Base-by-base conservation (phyloP, 331 rosid species). In the Spiraea crenata region DNA sequence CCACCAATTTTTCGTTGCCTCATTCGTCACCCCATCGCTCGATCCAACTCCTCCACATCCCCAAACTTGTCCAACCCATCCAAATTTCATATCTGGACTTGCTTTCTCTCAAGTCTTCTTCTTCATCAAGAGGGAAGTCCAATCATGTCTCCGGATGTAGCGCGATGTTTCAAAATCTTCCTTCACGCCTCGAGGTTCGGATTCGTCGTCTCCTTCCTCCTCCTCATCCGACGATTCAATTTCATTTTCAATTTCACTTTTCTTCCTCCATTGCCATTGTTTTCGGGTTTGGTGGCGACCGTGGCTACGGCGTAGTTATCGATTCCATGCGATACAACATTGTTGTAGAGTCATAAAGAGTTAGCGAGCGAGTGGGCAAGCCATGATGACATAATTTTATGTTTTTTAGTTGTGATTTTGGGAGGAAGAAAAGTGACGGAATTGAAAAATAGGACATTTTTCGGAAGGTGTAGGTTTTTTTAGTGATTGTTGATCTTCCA, bases 121-220 rank as follows among this genome's bases (percentile, higher is more conserved):
- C 99, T 72, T 95, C 99, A 5, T 89, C 96, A 42, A 87, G 76
- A 49, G 99, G 97, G 70, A 91, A 95, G 82, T 93, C 99, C 84
- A 93, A 81, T 97, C 99, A 93, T 44, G 97, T 93, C 80, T 93
- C 99, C 12, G 99, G 99, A 85, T 93, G 97, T 97, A 91, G 91
- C 15, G 95, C 92, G 56, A 93, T 93, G 59, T 85, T 85, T 52
- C 84, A 70, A 10, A 84, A 73, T 93, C 97, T 63, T 91, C 97
- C 63, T 78, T 89, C 57, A 91, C 97, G 40, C 99, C 93, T 25
- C 87, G 87, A 12, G 82, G 77, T 42, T 74, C 84, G 15, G 82
- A 78, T 46, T 83, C 85, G 16, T n/a, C 44, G 45, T 76, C 78
- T 31, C 81, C 82, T 70, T 73, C 74, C 54, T 70, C 0, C 2